Percentiles rank a stretch among this genome's conserved stretches.
Evolutionary conservation across 495 filamentous ascomycete genomes (phyloP).

Genomic region (Haplographium delicatum): DNA sequence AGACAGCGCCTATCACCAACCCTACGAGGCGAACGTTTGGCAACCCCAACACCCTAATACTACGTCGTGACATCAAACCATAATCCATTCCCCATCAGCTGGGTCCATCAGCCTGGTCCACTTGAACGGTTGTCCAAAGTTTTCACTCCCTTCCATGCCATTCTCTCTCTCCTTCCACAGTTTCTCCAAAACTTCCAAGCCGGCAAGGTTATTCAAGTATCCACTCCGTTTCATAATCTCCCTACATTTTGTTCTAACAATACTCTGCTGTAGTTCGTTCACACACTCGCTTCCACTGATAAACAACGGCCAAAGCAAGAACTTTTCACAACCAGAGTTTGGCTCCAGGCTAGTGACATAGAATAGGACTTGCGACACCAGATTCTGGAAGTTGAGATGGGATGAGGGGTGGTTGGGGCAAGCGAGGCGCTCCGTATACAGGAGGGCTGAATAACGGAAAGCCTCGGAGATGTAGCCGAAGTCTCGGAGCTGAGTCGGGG

Average conservation of each 20-base stretch:
- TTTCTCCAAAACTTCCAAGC: constrained; percentile 77
- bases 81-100: constrained; percentile 80
- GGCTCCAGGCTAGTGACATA: constrained; percentile 74
- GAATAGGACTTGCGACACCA: constrained; percentile 74
- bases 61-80: too few relatives aligned
- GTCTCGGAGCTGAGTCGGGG: constrained; percentile 44
- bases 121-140: constrained; percentile 52
- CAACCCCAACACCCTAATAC: too few relatives aligned
- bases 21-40: too few relatives aligned
- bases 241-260: constrained; percentile 72
- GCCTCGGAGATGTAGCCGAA: constrained; percentile 70
- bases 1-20: too few relatives aligned
- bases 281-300: constrained; percentile 89
- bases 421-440: constrained; percentile 87
- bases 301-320: constrained; percentile 91
- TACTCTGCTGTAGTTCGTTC: constrained; percentile 67
- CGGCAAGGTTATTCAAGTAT: constrained; percentile 87
- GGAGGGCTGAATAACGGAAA: constrained; percentile 81
- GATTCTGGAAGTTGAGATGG: constrained; percentile 74
- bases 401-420: constrained; percentile 68
- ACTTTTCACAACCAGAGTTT: constrained; percentile 65
- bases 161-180: constrained; percentile 63
- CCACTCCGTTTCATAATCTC: constrained; percentile 85
- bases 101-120: constrained; percentile 76
- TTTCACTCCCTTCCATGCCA: constrained; percentile 27